Evolutionary conservation across 805 yeast genomes (phyloP), one percentile per base, ranked within the genome.

Genomic region (Hanseniaspora jakobsenii): DNA sequence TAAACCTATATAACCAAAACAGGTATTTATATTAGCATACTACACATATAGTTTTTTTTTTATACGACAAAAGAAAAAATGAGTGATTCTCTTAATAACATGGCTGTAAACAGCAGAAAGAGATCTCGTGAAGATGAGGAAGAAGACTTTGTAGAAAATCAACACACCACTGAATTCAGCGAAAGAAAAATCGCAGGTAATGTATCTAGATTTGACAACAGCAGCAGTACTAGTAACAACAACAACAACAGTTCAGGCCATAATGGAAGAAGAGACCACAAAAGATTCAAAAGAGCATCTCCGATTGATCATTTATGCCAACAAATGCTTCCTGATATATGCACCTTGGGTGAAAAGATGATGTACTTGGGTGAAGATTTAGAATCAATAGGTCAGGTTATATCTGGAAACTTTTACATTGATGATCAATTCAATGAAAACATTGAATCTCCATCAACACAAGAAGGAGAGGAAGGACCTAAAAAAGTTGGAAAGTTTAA

Each of bases 381-480:
- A 36, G 78, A 81, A 47, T 75, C 75, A 54, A 76, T 82, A 53
- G 70, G 80, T 29, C 73, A 70, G 44, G 81, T 83, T 1, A 75
- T 80, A 32, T 73, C 72, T 32, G 73, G 73, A 28, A 82, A 77
- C 53, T 73, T 77, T 54, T 82, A 73, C 51, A 70, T 67, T 50
- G 78, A 78, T 45, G n/a, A n/a, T n/a, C n/a, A n/a, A n/a, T n/a
- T n/a, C n/a, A n/a, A n/a, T n/a, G n/a, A n/a, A n/a, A n/a, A n/a
- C n/a, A n/a, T n/a, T n/a, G n/a, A n/a, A n/a, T n/a, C n/a, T n/a
- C n/a, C n/a, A n/a, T n/a, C n/a, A n/a, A n/a, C n/a, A n/a, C n/a
- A n/a, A n/a, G n/a, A n/a, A n/a, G n/a, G n/a, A n/a, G n/a, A n/a
- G n/a, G n/a, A n/a, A n/a, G n/a, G n/a, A n/a, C 22, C 18, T 18